Percentiles rank a stretch among this genome's conserved stretches.
phyloP scores from a whole-genome alignment of 2,329 filamentous ascomycete species.

The Penicillium sp. region DNA sequence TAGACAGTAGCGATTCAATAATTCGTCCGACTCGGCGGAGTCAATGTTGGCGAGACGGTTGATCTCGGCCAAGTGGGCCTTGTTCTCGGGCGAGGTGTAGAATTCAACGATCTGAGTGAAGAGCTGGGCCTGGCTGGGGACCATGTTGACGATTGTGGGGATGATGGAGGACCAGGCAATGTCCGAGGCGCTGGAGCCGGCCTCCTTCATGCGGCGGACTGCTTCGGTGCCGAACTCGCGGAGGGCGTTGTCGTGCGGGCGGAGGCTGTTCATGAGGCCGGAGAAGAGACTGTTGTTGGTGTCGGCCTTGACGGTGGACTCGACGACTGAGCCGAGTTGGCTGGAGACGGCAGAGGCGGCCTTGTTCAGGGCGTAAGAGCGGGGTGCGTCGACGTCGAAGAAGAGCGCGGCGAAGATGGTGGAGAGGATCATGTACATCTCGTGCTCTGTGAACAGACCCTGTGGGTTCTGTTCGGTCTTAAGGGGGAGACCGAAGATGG shows the following conservation, averaged over 20 bases:
- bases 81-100: constrained; percentile 59
- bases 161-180: constrained; percentile 69
- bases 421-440: constrained; percentile 59
- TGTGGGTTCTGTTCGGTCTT: constrained; percentile 51
- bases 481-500: constrained; percentile 53
- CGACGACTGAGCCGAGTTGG: constrained; percentile 59
- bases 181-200: constrained; percentile 60
- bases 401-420: constrained; percentile 65
- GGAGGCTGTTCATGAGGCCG: constrained; percentile 46
- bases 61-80: constrained; percentile 57
- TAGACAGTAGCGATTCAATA: constrained; percentile 65
- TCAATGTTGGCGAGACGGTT: constrained; percentile 56
- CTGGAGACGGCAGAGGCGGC: constrained; percentile 55
- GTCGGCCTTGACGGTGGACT: constrained; percentile 62
- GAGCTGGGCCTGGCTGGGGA: constrained; percentile 67
- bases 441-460: constrained; percentile 55
- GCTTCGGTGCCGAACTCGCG: constrained; percentile 62
- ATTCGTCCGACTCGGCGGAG: constrained; percentile 56
- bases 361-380: constrained; percentile 61
- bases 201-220: constrained; percentile 62
- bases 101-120: constrained; percentile 72
- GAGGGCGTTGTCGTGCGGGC: constrained; percentile 54
- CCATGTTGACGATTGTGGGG: constrained; percentile 62
- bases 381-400: constrained; percentile 62
- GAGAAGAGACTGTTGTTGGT: constrained; percentile 56